Conservation (phyloP, 2,329 filamentous ascomycete genomes). For the Penicillium sp. region DNA sequence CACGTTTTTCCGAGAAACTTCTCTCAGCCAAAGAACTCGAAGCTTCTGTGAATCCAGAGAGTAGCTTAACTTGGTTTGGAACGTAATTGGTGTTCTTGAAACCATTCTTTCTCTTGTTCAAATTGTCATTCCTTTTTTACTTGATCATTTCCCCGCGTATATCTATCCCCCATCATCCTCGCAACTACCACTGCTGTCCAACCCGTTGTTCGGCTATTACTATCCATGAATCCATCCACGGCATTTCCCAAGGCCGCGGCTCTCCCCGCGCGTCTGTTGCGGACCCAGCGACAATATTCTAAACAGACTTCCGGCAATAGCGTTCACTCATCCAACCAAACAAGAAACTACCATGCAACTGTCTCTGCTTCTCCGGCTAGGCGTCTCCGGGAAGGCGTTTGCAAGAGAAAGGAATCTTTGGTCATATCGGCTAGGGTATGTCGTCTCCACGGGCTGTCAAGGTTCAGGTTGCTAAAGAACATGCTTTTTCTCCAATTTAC, state of each 20-base stretch:
- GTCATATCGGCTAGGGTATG: conserved; percentile 34
- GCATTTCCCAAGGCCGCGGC: conserved; percentile 44
- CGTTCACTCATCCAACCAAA: conserved; percentile 34
- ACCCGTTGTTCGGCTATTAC: conserved; percentile 17
- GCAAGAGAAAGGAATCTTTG: conserved; percentile 25
- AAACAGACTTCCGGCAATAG: conserved; percentile 31
- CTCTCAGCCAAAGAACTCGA: conserved; percentile 32
- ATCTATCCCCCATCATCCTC: not conserved
- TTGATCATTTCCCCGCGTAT: not conserved
- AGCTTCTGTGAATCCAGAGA: conserved; percentile 29
- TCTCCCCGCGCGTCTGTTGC: conserved; percentile 43
- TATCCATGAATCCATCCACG: conserved; percentile 42
- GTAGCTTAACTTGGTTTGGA: conserved; percentile 10
- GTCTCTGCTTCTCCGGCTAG: conserved; percentile 25
- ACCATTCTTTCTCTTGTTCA: conserved; percentile 4
- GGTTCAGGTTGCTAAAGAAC: not conserved
- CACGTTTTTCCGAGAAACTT: conserved; percentile 37
- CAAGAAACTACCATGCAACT: conserved; percentile 37
- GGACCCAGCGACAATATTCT: conserved; percentile 41
- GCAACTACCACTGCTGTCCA: conserved; percentile 9
- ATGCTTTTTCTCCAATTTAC: not conserved
- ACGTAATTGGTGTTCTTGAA: conserved; percentile 11
- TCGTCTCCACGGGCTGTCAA: conserved; percentile 3
- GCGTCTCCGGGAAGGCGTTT: conserved; percentile 27
- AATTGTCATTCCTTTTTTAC: conserved; percentile 8